Evolutionary conservation across 306 rosid genomes (phyloP), one percentile per base, ranked within the genome.

Genomic region (Citrullus colocynthis): DNA sequence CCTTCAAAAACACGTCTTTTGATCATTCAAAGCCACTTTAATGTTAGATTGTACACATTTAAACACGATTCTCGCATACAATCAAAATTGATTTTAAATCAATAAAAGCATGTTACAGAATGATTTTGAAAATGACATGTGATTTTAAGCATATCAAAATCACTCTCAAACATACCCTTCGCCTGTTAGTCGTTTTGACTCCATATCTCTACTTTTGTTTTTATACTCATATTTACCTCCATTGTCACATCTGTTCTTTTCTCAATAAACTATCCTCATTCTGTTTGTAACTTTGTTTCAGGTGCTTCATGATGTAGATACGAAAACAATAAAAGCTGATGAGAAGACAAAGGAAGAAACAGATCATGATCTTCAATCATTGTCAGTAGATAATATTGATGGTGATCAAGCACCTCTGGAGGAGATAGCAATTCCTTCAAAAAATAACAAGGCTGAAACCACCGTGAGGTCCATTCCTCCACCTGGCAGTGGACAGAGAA

Each of bases 401-500:
- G 83, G 81, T 56, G 78, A 81, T 78, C 67, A 77, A 77, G 80
- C 82, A 74, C 80, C 75, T 72, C 64, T 74, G 80, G 86, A 88
- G 81, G 87, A 78, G 60, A 49, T 85, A 81, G 67, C 87, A 60
- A 76, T 37, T 62, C 86, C 83, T 70, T 64, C 78, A 76, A 66
- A 86, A 76, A 59, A 78, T 55, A 69, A 54, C 76, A 51, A 37
- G 59, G 85, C 74, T 69, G 83, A 86, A 51, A 80, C 74, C 45
- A 87, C 73, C 11, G 81, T 80, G 49, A 83, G 66, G 85, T 76
- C 80, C 78, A 80, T 96, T 85, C 88, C 96, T 55, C 86, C 90
- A 79, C 96, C 97, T 73, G 96, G 99, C 70, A 24, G 78, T 39
- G 99, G 99, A 81, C 67, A 89, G 83, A 91, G 76, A 78, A 96